phyloP scores from a whole-genome alignment of 345 rosid genomes.

The Populus alba region DNA sequence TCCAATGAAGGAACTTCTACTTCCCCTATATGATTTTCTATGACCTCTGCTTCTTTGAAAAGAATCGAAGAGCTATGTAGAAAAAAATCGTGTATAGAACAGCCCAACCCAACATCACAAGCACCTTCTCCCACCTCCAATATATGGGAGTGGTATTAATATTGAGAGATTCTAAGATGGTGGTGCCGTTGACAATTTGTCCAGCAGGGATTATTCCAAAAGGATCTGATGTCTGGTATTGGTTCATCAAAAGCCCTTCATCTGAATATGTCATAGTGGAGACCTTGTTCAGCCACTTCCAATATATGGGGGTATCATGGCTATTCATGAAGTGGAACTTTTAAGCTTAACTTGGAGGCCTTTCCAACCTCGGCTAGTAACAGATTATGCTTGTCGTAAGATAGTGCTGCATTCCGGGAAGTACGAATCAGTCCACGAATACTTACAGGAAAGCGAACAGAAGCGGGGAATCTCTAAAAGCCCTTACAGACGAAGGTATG shows the following conservation, averaged over 20 bases:
- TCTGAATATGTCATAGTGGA: slow-evolving; percentile 71
- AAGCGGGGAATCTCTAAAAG: slow-evolving; percentile 66
- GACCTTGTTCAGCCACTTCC: slow-evolving; percentile 72
- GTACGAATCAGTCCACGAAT: slow-evolving; percentile 68
- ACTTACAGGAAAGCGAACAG: slow-evolving; percentile 65
- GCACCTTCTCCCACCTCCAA: slow-evolving; percentile 46
- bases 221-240: slow-evolving; percentile 32
- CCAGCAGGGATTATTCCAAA: slow-evolving; percentile 15
- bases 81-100: slow-evolving; percentile 53
- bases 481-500: slow-evolving; percentile 58
- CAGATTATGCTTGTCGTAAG: slow-evolving; percentile 60
- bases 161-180: slow-evolving; percentile 33
- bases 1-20: no score
- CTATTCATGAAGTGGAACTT: slow-evolving; percentile 57
- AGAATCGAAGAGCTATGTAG: slow-evolving; percentile 53
- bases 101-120: slow-evolving; percentile 59
- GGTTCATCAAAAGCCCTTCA: slow-evolving; percentile 65
- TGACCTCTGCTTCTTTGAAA: slow-evolving; percentile 55
- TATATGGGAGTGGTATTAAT: slow-evolving; percentile 22
- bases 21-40: slow-evolving; percentile 6
- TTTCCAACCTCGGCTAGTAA: no score
- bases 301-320: slow-evolving; percentile 41
- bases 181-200: slow-evolving; percentile 17
- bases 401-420: slow-evolving; percentile 90
- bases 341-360: slow-evolving; percentile 15